Percentiles rank a stretch among this genome's conserved stretches.
These are phyloP conservation scores for Mucor sp. DNA, from an alignment of 371 early-diverging fungal species.

Conservation along the genomic window DNA sequence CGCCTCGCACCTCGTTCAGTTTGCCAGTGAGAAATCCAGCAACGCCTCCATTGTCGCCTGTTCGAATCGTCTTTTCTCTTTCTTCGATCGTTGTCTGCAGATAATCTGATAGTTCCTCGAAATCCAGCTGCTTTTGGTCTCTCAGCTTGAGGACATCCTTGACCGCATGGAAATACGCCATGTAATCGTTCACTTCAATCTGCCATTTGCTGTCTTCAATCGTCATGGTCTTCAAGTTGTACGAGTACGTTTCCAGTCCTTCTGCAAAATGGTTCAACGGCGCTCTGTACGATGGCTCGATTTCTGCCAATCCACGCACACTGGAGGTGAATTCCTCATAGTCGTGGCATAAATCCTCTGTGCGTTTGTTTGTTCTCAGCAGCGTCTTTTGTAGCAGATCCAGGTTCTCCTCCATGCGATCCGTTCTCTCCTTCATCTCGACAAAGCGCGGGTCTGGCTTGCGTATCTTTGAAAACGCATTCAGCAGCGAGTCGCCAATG, in stretches of 20 bases:
- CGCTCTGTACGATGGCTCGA: constrained; percentile 79
- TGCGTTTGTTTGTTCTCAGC: constrained; percentile 73
- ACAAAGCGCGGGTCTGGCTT: constrained; percentile 86
- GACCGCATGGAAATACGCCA: constrained; percentile 83
- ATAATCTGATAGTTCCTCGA: constrained; percentile 84
- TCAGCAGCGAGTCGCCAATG: constrained; percentile 86
- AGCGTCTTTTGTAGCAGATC: constrained; percentile 76
- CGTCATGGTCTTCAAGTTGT: constrained; percentile 61
- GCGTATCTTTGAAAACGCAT: constrained; percentile 89
- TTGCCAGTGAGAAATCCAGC: constrained; percentile 84
- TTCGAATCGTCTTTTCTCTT: constrained; percentile 60
- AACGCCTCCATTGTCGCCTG: constrained; percentile 49
- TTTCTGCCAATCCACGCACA: constrained; percentile 71
- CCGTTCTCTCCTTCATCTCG: constrained; percentile 77
- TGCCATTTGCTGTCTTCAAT: constrained; percentile 71
- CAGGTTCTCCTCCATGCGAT: constrained; percentile 85
- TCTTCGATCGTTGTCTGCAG: constrained; percentile 66
- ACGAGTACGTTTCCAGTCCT: constrained; percentile 62
- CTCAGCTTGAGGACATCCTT: constrained; percentile 82
- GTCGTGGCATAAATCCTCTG: constrained; percentile 77
- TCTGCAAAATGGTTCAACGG: constrained; percentile 68
- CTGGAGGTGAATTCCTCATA: constrained; percentile 79
- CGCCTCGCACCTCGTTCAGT: constrained; percentile 87
- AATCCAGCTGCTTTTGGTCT: constrained; percentile 94
- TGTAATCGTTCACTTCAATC: constrained; percentile 81